Evolutionary conservation across 1,284 basidiomycete genomes (phyloP), one percentile per base, ranked within the genome.

Genomic region (Leccinum solheimii): DNA sequence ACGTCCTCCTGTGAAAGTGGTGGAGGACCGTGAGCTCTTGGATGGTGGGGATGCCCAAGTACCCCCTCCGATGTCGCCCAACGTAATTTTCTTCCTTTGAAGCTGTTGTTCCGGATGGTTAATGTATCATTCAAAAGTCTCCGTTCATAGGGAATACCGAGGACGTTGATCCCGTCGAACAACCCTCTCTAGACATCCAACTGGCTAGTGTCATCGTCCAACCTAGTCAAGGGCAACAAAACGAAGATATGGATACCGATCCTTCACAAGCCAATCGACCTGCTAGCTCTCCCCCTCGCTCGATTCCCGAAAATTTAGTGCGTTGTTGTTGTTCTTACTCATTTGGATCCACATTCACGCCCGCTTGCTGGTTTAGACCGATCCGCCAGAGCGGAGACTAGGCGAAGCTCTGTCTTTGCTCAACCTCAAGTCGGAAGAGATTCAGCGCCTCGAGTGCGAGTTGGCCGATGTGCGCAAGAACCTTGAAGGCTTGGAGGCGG

Each of bases 391-490:
- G 36, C 66, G 69, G 32, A 69, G 69, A 45, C 68, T 77, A 6
- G 72, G 70, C 23, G 64, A 75, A 38, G 76, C 74, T 1, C 58
- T 78, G 11, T 73, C 72, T 5, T 59, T 78, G 26, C 68, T 77
- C 21, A 68, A 78, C 50, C 61, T 70, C 34, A 78, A 79, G 60
- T 78, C 77, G 1, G 75, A 76, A 57, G 77, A 77, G 56, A 79
- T 79, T n/a, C 66, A 75, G 11, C 65, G 65, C 21, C 68, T 79
- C 26, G 67, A 69, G 57, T 62, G 59, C 53, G 75, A 77, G 56
- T 61, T 68, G 57, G 56, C 61, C 3, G 60, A 67, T 40, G 65
- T 68, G 27, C 67, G 62, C 53, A 65, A 62, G 21, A 61, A 21
- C 19, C 0, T 57, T 3, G 58, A 62, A 48, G 7, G 19, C 3